Conservation (phyloP, 2,329 filamentous ascomycete species). For the Byssothecium circinans region DNA sequence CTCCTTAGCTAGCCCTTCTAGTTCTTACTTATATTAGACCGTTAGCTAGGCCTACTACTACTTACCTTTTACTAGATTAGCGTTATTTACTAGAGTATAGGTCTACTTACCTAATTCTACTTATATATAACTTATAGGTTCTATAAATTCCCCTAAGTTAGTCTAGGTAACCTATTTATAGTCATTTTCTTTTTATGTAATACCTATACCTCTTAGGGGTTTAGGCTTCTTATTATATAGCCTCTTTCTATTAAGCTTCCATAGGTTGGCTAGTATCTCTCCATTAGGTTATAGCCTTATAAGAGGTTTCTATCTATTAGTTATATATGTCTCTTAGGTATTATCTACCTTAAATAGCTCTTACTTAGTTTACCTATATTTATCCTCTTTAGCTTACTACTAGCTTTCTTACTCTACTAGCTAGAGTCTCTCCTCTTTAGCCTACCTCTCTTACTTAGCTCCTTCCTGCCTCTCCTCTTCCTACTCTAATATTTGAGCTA, state of each 20-base stretch:
- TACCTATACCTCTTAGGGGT: slow-evolving; percentile 8
- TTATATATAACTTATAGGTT: neutral
- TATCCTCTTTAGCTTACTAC: no score
- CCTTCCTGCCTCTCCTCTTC: neutral
- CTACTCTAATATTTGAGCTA: no score
- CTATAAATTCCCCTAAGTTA: slow-evolving; percentile 2
- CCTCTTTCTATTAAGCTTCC: neutral
- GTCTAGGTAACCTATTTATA: slow-evolving; percentile 3
- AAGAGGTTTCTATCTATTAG: slow-evolving; percentile 3
- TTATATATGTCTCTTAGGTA: neutral
- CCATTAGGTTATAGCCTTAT: neutral
- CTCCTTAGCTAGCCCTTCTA: neutral
- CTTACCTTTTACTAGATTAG: slow-evolving; percentile 8
- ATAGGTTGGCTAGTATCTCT: neutral
- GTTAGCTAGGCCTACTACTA: slow-evolving; percentile 2
- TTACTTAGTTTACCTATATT: no score
- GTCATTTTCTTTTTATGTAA: slow-evolving; percentile 3
- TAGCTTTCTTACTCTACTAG: no score
- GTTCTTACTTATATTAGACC: neutral
- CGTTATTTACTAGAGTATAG: slow-evolving; percentile 2
- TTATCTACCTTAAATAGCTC: slow-evolving; percentile 3
- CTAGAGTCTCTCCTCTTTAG: no score
- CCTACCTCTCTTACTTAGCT: neutral
- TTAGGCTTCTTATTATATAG: slow-evolving; percentile 3
- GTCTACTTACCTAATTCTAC: slow-evolving; percentile 2